These are phyloP conservation scores for Aureobasidium zeae DNA, from an alignment of 2,329 filamentous ascomycete genomes.

Conservation along the genomic window DNA sequence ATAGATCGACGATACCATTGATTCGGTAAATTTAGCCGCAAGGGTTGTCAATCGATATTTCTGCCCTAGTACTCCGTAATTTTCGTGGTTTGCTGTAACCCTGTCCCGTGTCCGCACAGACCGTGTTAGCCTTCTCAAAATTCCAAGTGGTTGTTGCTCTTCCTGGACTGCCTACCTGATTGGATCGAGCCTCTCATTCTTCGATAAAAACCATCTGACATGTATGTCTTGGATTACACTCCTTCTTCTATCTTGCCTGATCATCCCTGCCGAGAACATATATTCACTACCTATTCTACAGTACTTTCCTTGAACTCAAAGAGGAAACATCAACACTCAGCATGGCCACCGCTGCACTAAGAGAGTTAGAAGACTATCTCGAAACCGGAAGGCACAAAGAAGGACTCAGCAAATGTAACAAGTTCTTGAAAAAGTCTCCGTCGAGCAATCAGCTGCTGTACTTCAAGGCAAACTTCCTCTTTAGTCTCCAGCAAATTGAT, in stretches of 20 bases:
- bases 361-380: slow-evolving; percentile 11
- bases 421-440: slow-evolving; percentile 25
- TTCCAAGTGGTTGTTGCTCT: no score
- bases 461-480: slow-evolving; percentile 26
- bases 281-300: slow-evolving; percentile 1
- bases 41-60: neutral
- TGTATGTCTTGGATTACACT: slow-evolving; percentile 13
- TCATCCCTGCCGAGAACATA: neutral
- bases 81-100: neutral
- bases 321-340: no score
- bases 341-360: neutral
- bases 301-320: slow-evolving; percentile 1
- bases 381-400: slow-evolving; percentile 22
- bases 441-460: slow-evolving; percentile 24
- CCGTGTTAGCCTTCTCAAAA: no score
- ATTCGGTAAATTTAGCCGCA: no score
- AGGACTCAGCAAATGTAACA: slow-evolving; percentile 27
- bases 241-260: neutral
- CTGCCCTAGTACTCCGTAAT: no score
- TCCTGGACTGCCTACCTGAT: no score
- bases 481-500: slow-evolving; percentile 18
- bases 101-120: slow-evolving; percentile 5
- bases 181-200: no score
- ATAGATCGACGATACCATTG: no score
- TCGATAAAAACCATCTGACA: no score